Conservation (phyloP, 2,329 filamentous ascomycete genomes). For the Lasiodiplodia hormozganensis region DNA sequence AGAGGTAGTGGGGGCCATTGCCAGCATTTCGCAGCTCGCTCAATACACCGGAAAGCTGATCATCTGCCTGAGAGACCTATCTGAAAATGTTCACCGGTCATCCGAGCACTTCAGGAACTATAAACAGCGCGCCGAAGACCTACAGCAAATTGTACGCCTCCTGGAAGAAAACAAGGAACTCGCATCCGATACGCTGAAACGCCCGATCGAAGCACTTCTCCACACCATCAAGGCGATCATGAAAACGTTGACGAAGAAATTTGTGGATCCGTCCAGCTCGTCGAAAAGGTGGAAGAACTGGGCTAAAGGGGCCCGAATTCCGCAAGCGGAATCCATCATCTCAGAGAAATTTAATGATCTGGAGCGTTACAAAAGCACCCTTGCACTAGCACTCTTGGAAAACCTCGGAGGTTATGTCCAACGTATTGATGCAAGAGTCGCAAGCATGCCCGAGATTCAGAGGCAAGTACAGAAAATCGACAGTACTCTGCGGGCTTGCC, state of each 20-base stretch:
- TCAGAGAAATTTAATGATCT: background rate
- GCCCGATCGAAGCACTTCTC: background rate
- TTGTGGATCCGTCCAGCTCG: background rate
- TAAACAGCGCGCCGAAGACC: background rate
- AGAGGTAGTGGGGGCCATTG: background rate
- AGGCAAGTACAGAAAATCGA: background rate
- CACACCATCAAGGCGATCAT: background rate
- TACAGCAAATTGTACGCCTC: background rate
- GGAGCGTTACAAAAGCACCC: constrained; percentile 1
- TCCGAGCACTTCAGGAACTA: background rate
- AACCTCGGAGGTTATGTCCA: background rate
- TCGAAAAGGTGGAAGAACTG: background rate
- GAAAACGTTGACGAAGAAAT: background rate
- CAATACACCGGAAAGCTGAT: background rate
- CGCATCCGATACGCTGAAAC: background rate
- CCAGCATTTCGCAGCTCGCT: background rate
- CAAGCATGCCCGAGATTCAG: background rate
- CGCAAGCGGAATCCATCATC: background rate
- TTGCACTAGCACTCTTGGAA: background rate
- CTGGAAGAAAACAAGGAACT: no score
- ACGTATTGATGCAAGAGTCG: background rate
- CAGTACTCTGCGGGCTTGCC: background rate
- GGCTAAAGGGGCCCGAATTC: background rate
- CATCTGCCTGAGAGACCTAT: background rate
- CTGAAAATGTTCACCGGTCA: background rate